Base-by-base conservation (phyloP, 352 stramenopile genomes). In the Hyphochytrium catenoides region DNA sequence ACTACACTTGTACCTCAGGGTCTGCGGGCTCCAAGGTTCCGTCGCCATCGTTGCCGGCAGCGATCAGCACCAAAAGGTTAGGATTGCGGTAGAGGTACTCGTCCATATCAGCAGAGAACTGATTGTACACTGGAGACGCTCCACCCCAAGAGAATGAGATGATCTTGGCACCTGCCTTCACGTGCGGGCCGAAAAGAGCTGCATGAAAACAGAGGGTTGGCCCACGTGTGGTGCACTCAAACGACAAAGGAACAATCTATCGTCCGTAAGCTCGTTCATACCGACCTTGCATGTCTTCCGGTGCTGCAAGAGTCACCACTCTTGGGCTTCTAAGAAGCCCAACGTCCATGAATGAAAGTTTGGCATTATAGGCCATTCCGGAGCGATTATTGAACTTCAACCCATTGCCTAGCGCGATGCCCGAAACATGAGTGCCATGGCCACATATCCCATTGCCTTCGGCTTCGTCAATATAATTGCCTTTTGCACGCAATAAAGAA, bases 321-420 rank as follows among this genome's bases (percentile, higher is more conserved):
- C 31, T 58, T 56, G n/a, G 36, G 54, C 35, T 50, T 49, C 8
- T 59, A 34, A 22, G 44, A 30, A 19, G 52, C 50, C 16, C 52
- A 37, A 89, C 76, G 39, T 89, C 74, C 56, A 87, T 81, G 34
- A 89, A 83, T 1, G 72, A 69, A 33, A 86, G 66, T 19, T 70
- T 66, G 0, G 74, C 65, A 20, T 56, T 68, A 7, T 62, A 69
- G 6, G 72, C 74, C 26, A 76, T 77, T 16, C 73, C 73, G 6
- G 37, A 23, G 26, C 43, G 50, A n/a, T 37, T 19, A 23, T 48
- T 14, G 12, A 44, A 18, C 2, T 30, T 47, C 12, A 24, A 11
- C 12, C 6, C 69, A 27, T 53, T 74, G 6, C 74, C 74, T 0
- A 59, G 65, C 2, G 78, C 40, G 15, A 82, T 73, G 1, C 72